Evolutionary conservation across 1,284 basidiomycete genomes (phyloP).

Genomic region (Rhizoctonia solani): DNA sequence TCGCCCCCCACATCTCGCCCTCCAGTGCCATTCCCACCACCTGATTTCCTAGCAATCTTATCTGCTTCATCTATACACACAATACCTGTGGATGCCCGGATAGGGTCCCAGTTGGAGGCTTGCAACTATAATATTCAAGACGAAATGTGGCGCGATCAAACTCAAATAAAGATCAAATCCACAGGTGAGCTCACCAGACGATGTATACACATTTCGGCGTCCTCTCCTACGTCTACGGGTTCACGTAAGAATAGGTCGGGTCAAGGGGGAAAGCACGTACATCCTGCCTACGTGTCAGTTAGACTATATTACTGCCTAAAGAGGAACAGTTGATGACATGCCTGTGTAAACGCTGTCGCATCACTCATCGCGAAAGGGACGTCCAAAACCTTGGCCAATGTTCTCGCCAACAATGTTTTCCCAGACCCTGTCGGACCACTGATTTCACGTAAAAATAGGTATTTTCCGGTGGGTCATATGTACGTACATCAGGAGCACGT

Average conservation of each 20-base stretch:
- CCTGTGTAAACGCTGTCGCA: constrained; percentile 81
- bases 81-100: constrained; percentile 83
- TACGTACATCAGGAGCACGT: constrained; percentile 82
- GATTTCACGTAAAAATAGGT: constrained; percentile 24
- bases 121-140: constrained; percentile 59
- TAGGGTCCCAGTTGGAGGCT: constrained; percentile 85
- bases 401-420: constrained; percentile 85
- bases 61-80: constrained; percentile 97
- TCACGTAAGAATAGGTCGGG: constrained; percentile 18
- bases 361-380: constrained; percentile 90
- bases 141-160: constrained; percentile 1
- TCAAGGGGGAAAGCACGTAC: constrained; percentile 52
- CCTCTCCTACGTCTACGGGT: constrained; percentile 84
- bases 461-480: constrained; percentile 33
- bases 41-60: constrained; percentile 69
- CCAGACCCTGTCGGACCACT: constrained; percentile 86
- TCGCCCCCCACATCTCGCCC: constrained; percentile 93
- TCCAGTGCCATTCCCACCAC: constrained; percentile 48
- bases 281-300: constrained; percentile 64
- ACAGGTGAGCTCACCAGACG: constrained; percentile 64
- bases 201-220: constrained; percentile 88
- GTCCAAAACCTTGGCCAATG: constrained; percentile 82
- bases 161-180: not conserved
- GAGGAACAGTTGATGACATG: constrained; percentile 43
- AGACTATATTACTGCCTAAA: too few species aligned